Conservation (phyloP, 2,329 filamentous ascomycete species). For the Ophiostoma novo-ulmi region DNA sequence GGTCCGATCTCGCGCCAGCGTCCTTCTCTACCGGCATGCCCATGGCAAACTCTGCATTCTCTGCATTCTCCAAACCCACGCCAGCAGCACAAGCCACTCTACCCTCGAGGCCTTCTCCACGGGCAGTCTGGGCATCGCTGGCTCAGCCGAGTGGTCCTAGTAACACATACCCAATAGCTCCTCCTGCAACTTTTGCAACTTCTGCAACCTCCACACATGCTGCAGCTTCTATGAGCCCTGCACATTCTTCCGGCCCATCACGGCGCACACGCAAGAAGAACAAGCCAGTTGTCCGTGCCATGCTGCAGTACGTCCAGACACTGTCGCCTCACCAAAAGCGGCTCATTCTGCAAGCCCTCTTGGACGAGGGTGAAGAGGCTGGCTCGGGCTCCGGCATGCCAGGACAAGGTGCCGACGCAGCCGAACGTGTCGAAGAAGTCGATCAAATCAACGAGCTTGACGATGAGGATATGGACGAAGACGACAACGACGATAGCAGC, state of each 20-base stretch:
- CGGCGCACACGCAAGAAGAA: slow-evolving; percentile 15
- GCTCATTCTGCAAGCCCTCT: slow-evolving; percentile 20
- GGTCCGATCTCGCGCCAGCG: not conserved
- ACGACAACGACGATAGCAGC: not conserved
- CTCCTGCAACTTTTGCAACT: not conserved
- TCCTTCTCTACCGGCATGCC: not conserved
- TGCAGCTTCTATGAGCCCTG: not conserved
- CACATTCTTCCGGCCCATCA: not conserved
- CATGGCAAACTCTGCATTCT: not conserved
- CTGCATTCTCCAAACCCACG: not conserved
- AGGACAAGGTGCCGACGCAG: not conserved
- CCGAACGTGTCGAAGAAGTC: slow-evolving; percentile 17
- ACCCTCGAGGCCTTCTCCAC: not conserved
- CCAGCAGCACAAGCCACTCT: not conserved
- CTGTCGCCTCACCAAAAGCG: slow-evolving; percentile 25
- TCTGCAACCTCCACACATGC: not conserved
- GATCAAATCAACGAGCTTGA: not conserved
- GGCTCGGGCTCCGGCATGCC: not conserved
- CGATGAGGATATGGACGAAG: not conserved
- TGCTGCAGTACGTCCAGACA: slow-evolving; percentile 23
- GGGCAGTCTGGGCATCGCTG: not conserved
- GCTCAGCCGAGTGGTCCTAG: not conserved
- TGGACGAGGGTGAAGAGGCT: slow-evolving; percentile 8
- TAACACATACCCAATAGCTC: not conserved
- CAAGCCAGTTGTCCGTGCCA: slow-evolving; percentile 20